These are phyloP conservation scores for Pseudevernia furfuracea DNA, from an alignment of 495 filamentous ascomycete genomes.

Conservation along the genomic window DNA sequence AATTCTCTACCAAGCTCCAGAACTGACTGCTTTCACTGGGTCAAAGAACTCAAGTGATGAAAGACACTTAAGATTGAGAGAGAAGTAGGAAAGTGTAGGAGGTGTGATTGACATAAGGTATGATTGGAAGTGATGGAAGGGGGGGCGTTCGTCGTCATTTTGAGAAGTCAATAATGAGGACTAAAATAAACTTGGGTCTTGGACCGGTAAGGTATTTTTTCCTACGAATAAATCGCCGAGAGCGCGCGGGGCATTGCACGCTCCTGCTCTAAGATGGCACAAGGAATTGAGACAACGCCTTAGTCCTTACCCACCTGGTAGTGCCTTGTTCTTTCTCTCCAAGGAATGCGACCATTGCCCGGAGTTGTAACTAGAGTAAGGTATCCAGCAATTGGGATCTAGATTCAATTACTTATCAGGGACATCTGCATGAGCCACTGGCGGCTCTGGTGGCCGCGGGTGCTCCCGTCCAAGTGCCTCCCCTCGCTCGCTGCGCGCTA, in stretches of 20 bases:
- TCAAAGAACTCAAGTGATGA: neutral
- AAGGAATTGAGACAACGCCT: neutral
- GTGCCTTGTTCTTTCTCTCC: neutral
- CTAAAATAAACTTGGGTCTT: neutral
- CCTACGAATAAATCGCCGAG: neutral
- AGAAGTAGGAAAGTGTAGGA: neutral
- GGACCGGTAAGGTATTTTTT: neutral
- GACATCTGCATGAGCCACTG: conserved; percentile 1
- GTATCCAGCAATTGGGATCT: neutral
- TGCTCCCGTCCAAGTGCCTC: neutral
- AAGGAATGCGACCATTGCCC: neutral
- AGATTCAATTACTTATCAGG: neutral
- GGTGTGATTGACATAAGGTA: neutral
- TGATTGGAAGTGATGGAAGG: neutral
- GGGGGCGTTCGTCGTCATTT: neutral
- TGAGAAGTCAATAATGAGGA: neutral
- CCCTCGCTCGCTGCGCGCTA: neutral
- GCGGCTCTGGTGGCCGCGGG: neutral
- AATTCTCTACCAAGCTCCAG: neutral
- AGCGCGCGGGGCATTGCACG: neutral
- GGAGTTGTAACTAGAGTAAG: too few species aligned
- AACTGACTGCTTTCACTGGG: neutral
- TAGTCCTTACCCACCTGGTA: neutral
- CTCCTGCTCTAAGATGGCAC: neutral
- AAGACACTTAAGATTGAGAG: neutral